Evolutionary conservation across 208 protist species (phyloP), one percentile per base, ranked within the genome.

Genomic region (Wallacemonas sp.): DNA sequence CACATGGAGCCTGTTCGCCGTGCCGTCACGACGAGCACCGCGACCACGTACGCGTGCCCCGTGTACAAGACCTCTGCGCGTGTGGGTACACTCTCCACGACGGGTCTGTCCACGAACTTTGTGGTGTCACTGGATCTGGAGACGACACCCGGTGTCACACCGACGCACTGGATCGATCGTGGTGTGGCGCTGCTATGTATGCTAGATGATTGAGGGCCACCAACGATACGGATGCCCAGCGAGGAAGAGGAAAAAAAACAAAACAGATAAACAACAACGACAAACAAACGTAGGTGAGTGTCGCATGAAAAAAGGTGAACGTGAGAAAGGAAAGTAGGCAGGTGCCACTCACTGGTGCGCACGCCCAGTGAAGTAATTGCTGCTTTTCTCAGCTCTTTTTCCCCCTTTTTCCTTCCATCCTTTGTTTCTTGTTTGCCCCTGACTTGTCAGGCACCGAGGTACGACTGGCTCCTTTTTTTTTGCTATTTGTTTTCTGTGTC

Each of bases 121-220:
- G 93, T 98, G 6, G 78, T 94, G 22, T 87, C 88, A 24, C 64
- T 98, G 5, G 83, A 98, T 45, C 52, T 98, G 5, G 42, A 36
- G 3, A 30, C 33, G 41, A 53, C 41, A 45, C 82, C 92, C 13
- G 42, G 38, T n/a, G 33, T 63, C 9, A 38, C 9, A 52, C 87
- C 95, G 44, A 66, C 87, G 26, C 89, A 98, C 66, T 98, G 95
- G 95, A 95, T 97, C 29, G 63, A 93, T 17, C 81, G 94, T 21
- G 95, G 94, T 50, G 93, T 97, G 22, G 96, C 96, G 26, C 62
- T 98, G 55, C 61, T 98, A 30, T 98, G 93, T 57, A 96, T 97
- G 91, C 65, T 98, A 17, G 91, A 98, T 65, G 89, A 95, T 52
- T 97, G 80, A 63, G 17, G 3, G 10, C 39, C 4, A 6, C 5